These are phyloP conservation scores for Cutaneotrichosporon sp. DNA, from an alignment of 1,284 basidiomycete genomes.

Conservation along the genomic window DNA sequence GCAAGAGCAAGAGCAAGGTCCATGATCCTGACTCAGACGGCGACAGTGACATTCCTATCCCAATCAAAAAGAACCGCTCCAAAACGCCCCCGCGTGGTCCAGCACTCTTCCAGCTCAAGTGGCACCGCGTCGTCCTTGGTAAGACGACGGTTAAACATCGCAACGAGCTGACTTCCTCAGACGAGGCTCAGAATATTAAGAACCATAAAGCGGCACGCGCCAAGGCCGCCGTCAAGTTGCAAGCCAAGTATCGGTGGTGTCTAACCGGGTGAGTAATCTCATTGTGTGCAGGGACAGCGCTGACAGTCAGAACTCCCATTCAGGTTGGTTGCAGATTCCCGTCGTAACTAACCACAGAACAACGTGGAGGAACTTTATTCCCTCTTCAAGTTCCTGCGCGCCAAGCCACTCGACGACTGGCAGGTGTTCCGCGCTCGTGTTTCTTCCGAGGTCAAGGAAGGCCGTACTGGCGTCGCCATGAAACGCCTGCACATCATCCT, in stretches of 20 bases:
- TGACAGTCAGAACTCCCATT: conserved; percentile 64
- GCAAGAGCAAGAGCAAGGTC: background rate
- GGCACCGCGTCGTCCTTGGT: conserved; percentile 84
- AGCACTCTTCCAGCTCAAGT: conserved; percentile 74
- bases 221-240: conserved; percentile 71
- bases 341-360: conserved; percentile 57
- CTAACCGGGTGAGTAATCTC: conserved; percentile 56
- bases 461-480: conserved; percentile 67
- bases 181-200: conserved; percentile 98
- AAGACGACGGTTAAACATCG: conserved; percentile 10
- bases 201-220: conserved; percentile 78
- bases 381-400: conserved; percentile 79
- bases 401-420: conserved; percentile 78
- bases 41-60: conserved; percentile 46
- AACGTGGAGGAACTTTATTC: conserved; percentile 84
- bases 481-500: conserved; percentile 79
- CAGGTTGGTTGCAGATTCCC: conserved; percentile 49
- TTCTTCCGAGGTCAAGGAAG: conserved; percentile 69
- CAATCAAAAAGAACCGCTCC: conserved; percentile 46
- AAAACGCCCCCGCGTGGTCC: conserved; percentile 50
- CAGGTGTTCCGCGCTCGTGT: conserved; percentile 72
- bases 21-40: conserved; percentile 27
- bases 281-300: background rate
- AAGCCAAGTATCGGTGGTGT: conserved; percentile 79
- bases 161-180: conserved; percentile 50